Base-by-base conservation (phyloP, 371 early-diverging fungal genomes). In the Quaeritorhiza haematococci region DNA sequence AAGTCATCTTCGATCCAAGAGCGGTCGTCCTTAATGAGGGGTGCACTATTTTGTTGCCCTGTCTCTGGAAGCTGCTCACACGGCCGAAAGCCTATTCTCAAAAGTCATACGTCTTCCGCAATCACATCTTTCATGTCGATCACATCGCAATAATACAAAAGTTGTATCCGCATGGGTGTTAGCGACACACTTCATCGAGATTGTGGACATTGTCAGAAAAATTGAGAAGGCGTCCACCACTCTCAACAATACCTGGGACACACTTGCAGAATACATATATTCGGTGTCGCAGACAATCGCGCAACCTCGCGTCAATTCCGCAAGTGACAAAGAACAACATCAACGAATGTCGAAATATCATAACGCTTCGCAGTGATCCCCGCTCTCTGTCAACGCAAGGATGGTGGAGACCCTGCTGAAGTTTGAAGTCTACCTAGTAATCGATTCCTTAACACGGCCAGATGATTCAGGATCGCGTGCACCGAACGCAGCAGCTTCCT, bases 1-100 rank as follows among this genome's bases (percentile, higher is more conserved):
- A 65, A 24, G 79, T 82, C 64, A 82, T 81, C 62, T 82, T 82
- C 55, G 83, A 80, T 54, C 83, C 83, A 6, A 82, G 80, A 51
- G 83, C 80, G 26, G 79, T 82, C 19, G 81, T 81, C 2, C 63
- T 82, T 13, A 51, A 81, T 69, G 81, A 10, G 83, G 80, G 62
- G 78, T 82, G 32, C 74, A 72, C 44, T 82, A 82, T 62, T 76
- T 82, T 56, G 79, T 66, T 21, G 66, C 73, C 3, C 62, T 76
- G 2, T 26, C 52, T 3, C 69, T 82, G n/a, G 46, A 61, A 27
- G 67, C 76, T 8, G 81, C 83, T 2, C 61, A 64, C 8, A 66
- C 73, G 3, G 83, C 83, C 6, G 70, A 59, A 0, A 48, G 47
- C 3, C 75, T 82, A 33, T 82, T 73, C 66, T 55, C 68, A 23